These are phyloP conservation scores for Cyclospora cayetanensis DNA, from an alignment of 169 alveolate species.

Conservation along the genomic window DNA sequence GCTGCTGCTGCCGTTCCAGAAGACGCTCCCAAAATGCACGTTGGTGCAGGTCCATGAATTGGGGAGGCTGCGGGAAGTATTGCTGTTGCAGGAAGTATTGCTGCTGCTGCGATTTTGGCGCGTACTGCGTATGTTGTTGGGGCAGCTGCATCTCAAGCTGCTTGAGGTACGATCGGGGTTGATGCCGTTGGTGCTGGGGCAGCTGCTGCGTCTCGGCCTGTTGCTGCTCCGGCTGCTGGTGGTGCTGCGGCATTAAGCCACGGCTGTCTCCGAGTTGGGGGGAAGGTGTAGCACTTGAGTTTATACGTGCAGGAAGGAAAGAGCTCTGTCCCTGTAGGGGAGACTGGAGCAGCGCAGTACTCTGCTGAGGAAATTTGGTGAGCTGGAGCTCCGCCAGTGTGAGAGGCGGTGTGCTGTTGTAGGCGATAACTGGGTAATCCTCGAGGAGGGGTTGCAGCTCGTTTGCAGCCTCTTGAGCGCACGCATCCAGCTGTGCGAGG, in stretches of 20 bases:
- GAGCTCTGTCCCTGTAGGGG: no score
- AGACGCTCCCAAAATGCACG: neutral
- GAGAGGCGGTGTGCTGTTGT: neutral
- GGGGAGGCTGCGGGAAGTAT: neutral
- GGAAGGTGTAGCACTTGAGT: no score
- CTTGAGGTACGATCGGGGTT: neutral
- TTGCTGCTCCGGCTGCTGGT: neutral
- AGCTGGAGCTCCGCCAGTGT: neutral
- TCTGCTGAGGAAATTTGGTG: no score
- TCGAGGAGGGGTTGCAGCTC: conserved; percentile 79
- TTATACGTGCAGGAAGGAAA: no score
- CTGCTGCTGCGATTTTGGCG: neutral
- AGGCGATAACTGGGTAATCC: neutral
- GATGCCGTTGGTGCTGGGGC: neutral
- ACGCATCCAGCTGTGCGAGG: neutral
- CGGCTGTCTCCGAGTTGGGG: no score
- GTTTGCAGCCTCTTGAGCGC: neutral
- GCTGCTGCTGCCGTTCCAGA: neutral
- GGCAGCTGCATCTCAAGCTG: neutral
- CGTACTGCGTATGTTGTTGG: neutral
- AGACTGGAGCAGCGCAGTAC: no score
- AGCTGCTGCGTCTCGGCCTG: neutral
- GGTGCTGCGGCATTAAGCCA: neutral
- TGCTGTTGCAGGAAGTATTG: neutral
- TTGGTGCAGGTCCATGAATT: neutral